Evolutionary conservation across 805 yeast species (phyloP).

Genomic region (Candida golubevii): DNA sequence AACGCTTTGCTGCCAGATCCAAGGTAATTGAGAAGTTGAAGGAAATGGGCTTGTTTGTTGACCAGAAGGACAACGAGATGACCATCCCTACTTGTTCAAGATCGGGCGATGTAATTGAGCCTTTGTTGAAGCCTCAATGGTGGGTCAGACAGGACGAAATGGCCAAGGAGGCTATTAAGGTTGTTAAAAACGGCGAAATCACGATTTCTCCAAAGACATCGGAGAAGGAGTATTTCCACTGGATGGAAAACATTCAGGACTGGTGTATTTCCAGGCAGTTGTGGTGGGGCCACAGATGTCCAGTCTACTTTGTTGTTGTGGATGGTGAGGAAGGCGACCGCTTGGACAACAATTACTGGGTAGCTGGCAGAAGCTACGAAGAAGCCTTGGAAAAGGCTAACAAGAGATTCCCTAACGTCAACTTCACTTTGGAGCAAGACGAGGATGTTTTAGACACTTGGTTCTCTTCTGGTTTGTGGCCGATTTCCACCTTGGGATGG

Average conservation of each 20-base stretch:
- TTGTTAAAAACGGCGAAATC: slow-evolving; percentile 77
- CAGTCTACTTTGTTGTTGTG: slow-evolving; percentile 81
- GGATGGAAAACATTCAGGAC: slow-evolving; percentile 95
- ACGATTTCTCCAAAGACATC: slow-evolving; percentile 84
- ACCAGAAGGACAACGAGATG: slow-evolving; percentile 93
- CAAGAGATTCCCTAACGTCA: slow-evolving; percentile 63
- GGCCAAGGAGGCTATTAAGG: slow-evolving; percentile 84
- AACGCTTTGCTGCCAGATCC: slow-evolving; percentile 91
- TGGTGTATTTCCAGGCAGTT: slow-evolving; percentile 97
- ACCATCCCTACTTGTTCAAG: slow-evolving; percentile 89
- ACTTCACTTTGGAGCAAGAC: slow-evolving; percentile 82
- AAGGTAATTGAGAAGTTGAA: slow-evolving; percentile 77
- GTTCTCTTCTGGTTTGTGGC: slow-evolving; percentile 99
- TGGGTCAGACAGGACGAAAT: slow-evolving; percentile 90
- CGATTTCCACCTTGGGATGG: slow-evolving; percentile 96
- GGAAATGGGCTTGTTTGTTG: slow-evolving; percentile 69
- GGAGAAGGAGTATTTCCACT: slow-evolving; percentile 88
- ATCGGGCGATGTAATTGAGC: slow-evolving; percentile 97
- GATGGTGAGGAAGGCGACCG: slow-evolving; percentile 69
- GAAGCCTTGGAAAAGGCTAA: slow-evolving; percentile 86
- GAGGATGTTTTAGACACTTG: slow-evolving; percentile 98
- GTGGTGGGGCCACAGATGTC: slow-evolving; percentile 98
- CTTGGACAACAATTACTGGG: slow-evolving; percentile 74
- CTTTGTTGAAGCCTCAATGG: slow-evolving; percentile 98
- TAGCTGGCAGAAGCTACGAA: slow-evolving; percentile 76